Evolutionary conservation across 805 yeast species (phyloP).

Genomic region (Starmerella davenportii): DNA sequence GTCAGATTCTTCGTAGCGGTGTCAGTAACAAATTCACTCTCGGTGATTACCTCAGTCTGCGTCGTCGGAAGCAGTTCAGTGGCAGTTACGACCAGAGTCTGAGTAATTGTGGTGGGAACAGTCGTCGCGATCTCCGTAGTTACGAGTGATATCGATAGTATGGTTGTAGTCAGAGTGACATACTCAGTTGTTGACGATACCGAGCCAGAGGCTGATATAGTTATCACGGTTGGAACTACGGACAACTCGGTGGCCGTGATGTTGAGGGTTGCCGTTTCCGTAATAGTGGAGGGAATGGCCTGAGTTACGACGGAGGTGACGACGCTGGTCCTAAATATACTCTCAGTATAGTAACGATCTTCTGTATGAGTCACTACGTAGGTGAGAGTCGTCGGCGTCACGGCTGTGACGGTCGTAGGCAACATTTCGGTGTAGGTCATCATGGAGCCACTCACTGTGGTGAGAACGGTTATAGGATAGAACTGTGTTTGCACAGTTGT

Average conservation of each 20-base stretch:
- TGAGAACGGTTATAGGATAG: neutral
- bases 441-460: neutral
- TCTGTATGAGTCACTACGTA: neutral
- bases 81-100: neutral
- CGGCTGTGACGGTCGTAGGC: neutral
- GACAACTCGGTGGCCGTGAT: no score
- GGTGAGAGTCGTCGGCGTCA: neutral
- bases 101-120: neutral
- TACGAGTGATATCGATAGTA: neutral
- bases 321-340: no score
- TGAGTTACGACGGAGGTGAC: no score
- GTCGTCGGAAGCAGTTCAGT: neutral
- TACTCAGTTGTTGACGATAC: neutral
- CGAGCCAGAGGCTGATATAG: neutral
- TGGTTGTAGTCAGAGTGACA: neutral
- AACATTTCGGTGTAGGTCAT: neutral
- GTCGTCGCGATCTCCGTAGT: neutral
- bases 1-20: neutral
- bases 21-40: slow-evolving; percentile 4
- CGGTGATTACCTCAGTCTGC: no score
- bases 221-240: neutral
- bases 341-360: neutral
- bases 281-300: no score
- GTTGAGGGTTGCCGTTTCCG: no score
- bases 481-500: neutral